Evolutionary conservation across 345 rosid species (phyloP), one percentile per base, ranked within the genome.

Genomic region (Lumnitzera littorea): DNA sequence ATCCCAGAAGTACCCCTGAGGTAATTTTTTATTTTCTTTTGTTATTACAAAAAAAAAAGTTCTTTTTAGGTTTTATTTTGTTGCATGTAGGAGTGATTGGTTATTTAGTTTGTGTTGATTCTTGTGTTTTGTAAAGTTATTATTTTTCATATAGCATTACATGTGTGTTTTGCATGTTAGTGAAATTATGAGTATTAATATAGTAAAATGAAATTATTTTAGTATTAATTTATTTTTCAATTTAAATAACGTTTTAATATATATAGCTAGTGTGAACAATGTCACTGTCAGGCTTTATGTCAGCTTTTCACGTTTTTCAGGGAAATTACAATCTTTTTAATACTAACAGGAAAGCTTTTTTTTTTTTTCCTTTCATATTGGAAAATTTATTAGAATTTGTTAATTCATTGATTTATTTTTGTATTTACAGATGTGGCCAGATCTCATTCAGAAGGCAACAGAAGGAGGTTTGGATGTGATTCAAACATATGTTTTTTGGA

Each of bases 401-500:
- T 43, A 46, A 41, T 57, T 50, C 5, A 48, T 61, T 61, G 60
- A 24, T 15, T 55, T 54, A 4, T 50, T 58, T 11, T 4, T 47
- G 46, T 48, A 67, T 55, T 31, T 74, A 72, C 83, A 94, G 99
- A 94, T 94, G 99, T 94, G 99, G 99, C 99, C 92, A 67, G 97
- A 94, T 88, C 97, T 90, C 71, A 88, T 94, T 43, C 74, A 78
- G 78, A 94, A 91, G 76, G 95, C 96, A 24, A 90, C 88, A 62
- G 96, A 88, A 75, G 97, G 99, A 73, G 99, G 99, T 12, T 53
- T 94, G 60, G 97, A 94, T 78, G 97, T 88, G 76, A 84, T 94
- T 77, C 96, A 94, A 80, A 94, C 99, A n/a, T 94, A 94, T 68
- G 99, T 90, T 51, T 94, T 94, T 66, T 94, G 97, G 97, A 90